Evolutionary conservation across 129 eudicot genomes (phyloP).

Genomic region (Lactuca sativa): DNA sequence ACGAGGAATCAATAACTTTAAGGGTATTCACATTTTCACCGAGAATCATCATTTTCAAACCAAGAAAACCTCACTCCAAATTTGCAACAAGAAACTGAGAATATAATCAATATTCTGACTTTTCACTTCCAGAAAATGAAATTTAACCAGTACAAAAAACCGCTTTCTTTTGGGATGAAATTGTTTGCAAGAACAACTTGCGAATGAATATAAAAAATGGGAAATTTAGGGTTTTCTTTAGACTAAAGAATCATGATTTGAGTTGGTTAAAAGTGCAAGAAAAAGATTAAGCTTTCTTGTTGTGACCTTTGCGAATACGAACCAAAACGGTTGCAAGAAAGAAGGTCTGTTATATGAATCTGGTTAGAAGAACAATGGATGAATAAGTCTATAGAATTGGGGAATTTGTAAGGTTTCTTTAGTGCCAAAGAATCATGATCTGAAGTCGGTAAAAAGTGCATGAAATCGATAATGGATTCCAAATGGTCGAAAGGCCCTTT

Average conservation of each 20-base stretch:
- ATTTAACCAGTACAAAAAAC: no score
- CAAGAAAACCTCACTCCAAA: slow-evolving; percentile 22
- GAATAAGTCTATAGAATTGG: slow-evolving; percentile 12
- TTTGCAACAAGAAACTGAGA: slow-evolving; percentile 6
- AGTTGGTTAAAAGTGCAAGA: slow-evolving; percentile 37
- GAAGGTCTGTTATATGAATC: not conserved
- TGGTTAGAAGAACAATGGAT: slow-evolving; percentile 15
- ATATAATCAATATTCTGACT: slow-evolving; percentile 15
- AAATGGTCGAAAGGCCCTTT: slow-evolving; percentile 22
- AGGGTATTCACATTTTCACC: slow-evolving; percentile 47
- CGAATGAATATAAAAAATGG: slow-evolving; percentile 13
- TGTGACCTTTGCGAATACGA: slow-evolving; percentile 7
- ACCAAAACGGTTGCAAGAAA: slow-evolving; percentile 10
- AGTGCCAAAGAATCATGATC: slow-evolving; percentile 18
- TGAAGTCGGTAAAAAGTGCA: slow-evolving; percentile 36
- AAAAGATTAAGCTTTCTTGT: not conserved
- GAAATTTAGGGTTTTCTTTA: slow-evolving; percentile 13
- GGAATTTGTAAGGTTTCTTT: slow-evolving; percentile 16
- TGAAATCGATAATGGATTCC: slow-evolving; percentile 36
- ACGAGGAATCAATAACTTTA: slow-evolving; percentile 61
- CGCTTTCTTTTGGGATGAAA: no score
- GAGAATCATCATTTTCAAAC: slow-evolving; percentile 44
- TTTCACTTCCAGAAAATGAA: slow-evolving; percentile 2
- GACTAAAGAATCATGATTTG: slow-evolving; percentile 20
- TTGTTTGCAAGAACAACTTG: slow-evolving; percentile 7